Conservation (phyloP, 495 filamentous ascomycete species). For the Neurospora pannonica region DNA sequence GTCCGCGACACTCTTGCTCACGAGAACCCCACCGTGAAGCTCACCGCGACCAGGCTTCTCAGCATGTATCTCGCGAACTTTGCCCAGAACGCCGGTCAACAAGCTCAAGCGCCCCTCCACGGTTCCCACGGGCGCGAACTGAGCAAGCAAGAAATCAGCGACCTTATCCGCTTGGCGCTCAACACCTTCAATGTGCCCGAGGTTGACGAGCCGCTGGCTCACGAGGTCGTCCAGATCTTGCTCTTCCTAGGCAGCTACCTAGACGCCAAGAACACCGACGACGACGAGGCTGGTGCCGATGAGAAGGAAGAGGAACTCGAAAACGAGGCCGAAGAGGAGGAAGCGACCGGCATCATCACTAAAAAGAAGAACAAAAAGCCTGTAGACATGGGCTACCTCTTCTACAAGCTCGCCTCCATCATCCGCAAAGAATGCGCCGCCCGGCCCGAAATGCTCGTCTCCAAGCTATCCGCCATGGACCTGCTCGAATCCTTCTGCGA, state of each 20-base stretch:
- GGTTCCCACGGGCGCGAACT: conserved; percentile 67
- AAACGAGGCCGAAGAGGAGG: conserved; percentile 34
- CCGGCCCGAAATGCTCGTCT: conserved; percentile 47
- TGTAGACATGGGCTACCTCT: conserved; percentile 54
- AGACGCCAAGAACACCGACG: conserved; percentile 21
- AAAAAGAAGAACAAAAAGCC: conserved; percentile 20
- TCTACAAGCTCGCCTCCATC: conserved; percentile 63
- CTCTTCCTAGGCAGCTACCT: conserved; percentile 52
- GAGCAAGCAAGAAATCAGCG: conserved; percentile 51
- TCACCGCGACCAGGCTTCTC: conserved; percentile 64
- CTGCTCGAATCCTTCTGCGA: conserved; percentile 54
- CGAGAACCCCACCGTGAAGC: conserved; percentile 65
- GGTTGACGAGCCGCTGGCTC: conserved; percentile 55
- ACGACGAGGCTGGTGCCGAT: conserved; percentile 18
- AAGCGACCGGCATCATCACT: not conserved
- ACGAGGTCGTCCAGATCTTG: conserved; percentile 65
- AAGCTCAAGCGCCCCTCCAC: conserved; percentile 50
- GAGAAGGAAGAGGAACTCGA: conserved; percentile 33
- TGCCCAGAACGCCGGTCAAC: conserved; percentile 47
- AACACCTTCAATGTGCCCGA: conserved; percentile 56
- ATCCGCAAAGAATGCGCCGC: conserved; percentile 69
- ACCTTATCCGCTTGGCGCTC: conserved; percentile 53
- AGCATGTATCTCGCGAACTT: conserved; percentile 71
- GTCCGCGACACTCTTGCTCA: conserved; percentile 60
- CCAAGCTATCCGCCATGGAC: conserved; percentile 68